Evolutionary conservation across 2,329 filamentous ascomycete genomes (phyloP).

Genomic region (Aureobasidium vineae): DNA sequence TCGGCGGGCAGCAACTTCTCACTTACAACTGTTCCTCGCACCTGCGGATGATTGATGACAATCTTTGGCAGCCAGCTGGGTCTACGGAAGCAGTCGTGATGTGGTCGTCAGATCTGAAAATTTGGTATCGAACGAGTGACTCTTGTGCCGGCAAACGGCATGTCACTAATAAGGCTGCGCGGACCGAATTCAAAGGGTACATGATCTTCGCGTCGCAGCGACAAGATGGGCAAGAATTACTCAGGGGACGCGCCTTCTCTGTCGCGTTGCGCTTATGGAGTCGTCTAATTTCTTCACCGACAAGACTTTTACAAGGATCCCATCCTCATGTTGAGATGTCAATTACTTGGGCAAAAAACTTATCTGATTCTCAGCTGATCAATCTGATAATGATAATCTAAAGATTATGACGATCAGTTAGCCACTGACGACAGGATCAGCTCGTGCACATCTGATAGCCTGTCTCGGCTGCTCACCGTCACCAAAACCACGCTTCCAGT

Average conservation of each 20-base stretch:
- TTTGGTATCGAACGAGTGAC: background rate
- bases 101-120: background rate
- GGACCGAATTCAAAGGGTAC: background rate
- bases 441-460: conserved; percentile 9
- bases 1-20: conserved; percentile 7
- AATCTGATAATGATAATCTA: conserved; percentile 23
- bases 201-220: background rate
- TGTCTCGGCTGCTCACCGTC: background rate
- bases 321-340: background rate
- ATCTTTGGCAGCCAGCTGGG: background rate
- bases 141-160: background rate
- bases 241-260: too few relatives aligned
- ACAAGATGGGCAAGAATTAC: background rate
- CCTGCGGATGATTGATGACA: conserved; percentile 4
- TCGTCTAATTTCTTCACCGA: background rate
- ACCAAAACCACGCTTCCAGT: background rate
- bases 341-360: conserved; percentile 9
- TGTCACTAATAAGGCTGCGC: background rate
- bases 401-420: background rate
- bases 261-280: too few relatives aligned
- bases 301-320: background rate
- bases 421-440: conserved; percentile 21
- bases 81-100: background rate
- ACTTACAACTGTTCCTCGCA: background rate
- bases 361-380: conserved; percentile 4